Evolutionary conservation across 2,329 filamentous ascomycete genomes (phyloP), one percentile per base, ranked within the genome.

Genomic region (Helminthosporium solani): DNA sequence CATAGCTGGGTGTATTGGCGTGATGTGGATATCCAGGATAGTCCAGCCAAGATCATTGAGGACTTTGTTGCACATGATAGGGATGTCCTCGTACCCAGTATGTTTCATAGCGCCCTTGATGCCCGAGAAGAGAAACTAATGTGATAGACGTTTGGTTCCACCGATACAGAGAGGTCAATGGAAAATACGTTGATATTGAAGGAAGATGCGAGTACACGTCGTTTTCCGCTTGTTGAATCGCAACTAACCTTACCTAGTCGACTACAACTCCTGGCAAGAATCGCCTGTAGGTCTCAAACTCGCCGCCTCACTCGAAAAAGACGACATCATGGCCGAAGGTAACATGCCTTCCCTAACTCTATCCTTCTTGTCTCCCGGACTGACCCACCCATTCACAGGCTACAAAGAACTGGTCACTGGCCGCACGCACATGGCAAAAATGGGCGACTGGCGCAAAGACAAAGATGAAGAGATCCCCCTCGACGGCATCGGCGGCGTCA

Each of bases 1-100:
- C 94, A 99, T 68, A 92, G 90, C 7, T 99, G 94, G 94, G 91
- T 97, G 7, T 97, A 96, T 71, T 99, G 94, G 94, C 84, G 94
- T 49, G 94, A 99, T 69, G 91, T 96, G 40, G 94, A 99, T 70
- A 96, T 99, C 60, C 84, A 88, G 37, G 91, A 99, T 66, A 95
- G 87, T 68, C 90, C 92, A 1, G 80, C 81, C 53, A 85, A 82
- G 64, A 95, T 99, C 50, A 78, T 99, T 27, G 91, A 99, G 74
- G 94, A 99, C 64, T 95, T 99, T 59, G 87, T 95, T 61, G 88
- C 89, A 16, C 94, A 97, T 64, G 88, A 99, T 70, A 85, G 85
- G 65, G 94, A 99, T 70, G 82, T 99, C 48, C 75, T 99, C 46
- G 92, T 97, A 59, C 94, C 94, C 0, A 99, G 91, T 96, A 86